These are phyloP conservation scores for Microcyclospora tardicrescens DNA, from an alignment of 2,329 filamentous ascomycete species.

Conservation along the genomic window DNA sequence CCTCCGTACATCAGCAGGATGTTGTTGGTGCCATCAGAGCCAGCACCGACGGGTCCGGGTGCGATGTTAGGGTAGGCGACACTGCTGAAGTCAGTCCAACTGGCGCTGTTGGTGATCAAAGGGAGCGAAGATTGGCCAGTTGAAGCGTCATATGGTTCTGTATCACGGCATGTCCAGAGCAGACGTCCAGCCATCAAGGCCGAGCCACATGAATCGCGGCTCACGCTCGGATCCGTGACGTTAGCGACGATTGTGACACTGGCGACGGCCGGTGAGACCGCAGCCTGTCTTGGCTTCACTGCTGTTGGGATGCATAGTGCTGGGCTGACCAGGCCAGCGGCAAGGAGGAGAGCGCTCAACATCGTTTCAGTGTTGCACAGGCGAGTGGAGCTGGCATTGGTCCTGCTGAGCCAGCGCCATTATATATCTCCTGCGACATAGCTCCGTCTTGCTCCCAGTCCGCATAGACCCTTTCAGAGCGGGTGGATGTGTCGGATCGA, in stretches of 20 bases:
- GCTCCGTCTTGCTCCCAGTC: too few relatives aligned
- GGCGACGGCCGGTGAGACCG: background rate
- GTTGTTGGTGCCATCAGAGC: constrained; percentile 7
- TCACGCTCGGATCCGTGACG: constrained; percentile 12
- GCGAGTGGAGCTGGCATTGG: too few relatives aligned
- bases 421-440: too few relatives aligned
- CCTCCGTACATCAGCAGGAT: constrained; percentile 13
- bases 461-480: too few relatives aligned
- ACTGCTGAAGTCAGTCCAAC: constrained; percentile 10
- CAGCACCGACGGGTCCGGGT: constrained; percentile 7
- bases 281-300: background rate
- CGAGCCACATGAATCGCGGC: constrained; percentile 15
- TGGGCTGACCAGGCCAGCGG: background rate
- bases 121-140: constrained; percentile 4
- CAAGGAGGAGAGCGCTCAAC: background rate
- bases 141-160: constrained; percentile 4
- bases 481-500: too few relatives aligned
- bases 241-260: constrained; percentile 9
- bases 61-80: constrained; percentile 1
- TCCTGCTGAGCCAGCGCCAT: too few relatives aligned
- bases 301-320: background rate
- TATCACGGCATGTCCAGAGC: constrained; percentile 17
- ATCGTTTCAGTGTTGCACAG: background rate
- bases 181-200: constrained; percentile 8
- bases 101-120: constrained; percentile 11